phyloP scores from a whole-genome alignment of 2,329 filamentous ascomycete genomes.

The Knufia fluminis region DNA sequence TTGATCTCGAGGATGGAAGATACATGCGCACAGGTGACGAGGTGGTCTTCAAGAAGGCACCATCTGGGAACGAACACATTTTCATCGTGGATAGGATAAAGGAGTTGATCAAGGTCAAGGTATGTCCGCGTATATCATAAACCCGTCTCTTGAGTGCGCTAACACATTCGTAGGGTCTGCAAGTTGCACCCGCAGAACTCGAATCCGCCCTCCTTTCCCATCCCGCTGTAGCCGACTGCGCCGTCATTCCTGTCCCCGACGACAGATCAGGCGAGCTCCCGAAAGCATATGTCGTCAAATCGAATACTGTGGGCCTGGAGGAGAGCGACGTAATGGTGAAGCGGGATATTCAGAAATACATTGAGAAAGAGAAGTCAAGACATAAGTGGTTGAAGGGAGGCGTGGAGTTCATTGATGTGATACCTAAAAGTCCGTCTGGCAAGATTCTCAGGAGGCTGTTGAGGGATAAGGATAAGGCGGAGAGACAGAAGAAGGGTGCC shows the following conservation, averaged over 20 bases:
- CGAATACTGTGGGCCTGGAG: conserved; percentile 42
- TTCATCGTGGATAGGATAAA: conserved; percentile 73
- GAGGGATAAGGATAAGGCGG: conserved; percentile 64
- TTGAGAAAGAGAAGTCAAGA: conserved; percentile 51
- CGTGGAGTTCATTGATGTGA: conserved; percentile 46
- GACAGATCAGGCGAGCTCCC: conserved; percentile 53
- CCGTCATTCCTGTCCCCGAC: conserved; percentile 66
- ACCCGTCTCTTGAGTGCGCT: neutral
- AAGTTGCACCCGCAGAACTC: conserved; percentile 76
- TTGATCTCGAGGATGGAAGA: conserved; percentile 48
- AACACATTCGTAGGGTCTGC: conserved; percentile 51
- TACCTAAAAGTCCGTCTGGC: conserved; percentile 54
- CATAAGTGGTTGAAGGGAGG: conserved; percentile 56
- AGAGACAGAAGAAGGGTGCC: conserved; percentile 52
- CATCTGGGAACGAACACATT: conserved; percentile 65
- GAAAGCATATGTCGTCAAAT: conserved; percentile 56
- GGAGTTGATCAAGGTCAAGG: conserved; percentile 71
- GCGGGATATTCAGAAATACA: conserved; percentile 47
- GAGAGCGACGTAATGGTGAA: conserved; percentile 42
- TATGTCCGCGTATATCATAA: conserved; percentile 27
- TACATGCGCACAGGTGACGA: conserved; percentile 85
- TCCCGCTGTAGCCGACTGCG: conserved; percentile 64
- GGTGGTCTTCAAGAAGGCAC: conserved; percentile 56
- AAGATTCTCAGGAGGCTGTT: conserved; percentile 57
- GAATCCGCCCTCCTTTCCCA: conserved; percentile 71